Evolutionary conservation across 2,329 filamentous ascomycete species (phyloP), one percentile per base, ranked within the genome.

Genomic region (Pseudocercospora fuligena): DNA sequence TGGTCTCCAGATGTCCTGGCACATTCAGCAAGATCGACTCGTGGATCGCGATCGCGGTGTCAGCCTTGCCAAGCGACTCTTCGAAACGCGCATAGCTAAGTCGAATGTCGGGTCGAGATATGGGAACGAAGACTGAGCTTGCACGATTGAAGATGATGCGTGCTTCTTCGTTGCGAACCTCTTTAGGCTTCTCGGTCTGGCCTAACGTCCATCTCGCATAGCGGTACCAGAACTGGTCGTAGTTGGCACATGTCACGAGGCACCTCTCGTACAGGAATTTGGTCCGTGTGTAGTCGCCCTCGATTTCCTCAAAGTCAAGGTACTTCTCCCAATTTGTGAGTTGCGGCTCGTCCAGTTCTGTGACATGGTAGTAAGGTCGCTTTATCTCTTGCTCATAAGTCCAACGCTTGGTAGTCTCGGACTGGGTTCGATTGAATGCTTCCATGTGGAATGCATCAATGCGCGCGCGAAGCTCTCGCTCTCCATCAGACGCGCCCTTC

Each of bases 181-280:
- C 94, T 77, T 97, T 92, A 54, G 93, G 89, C 78, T 96, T 97
- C 72, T 85, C 89, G 1, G 88, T 81, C 76, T 97, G 92, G 0
- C 88, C 88, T 66, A 87, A 85, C 92, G 97, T 97, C 95, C 95
- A 99, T 47, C 94, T 86, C 16, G 91, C 92, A 79, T 97, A 99
- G n/a, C 95, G 91, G 74, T 97, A 89, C 95, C 95, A 99, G 79
- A 98, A 97, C 77, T 98, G 94, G 59, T 98, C 94, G 77, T 99
- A 97, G 72, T 96, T 91, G 16, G 95, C 94, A 75, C 92, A 96
- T 0, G 93, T 94, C 40, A 97, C 92, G 61, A 99, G 81, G 74
- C 94, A 98, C 60, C 95, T 90, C 82, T 99, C 95, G 77, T 99
- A 98, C 33, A 99, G 82, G 75, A 95, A 95, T 5, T 91, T 87